phyloP scores from a whole-genome alignment of 176 grass and related monocot genomes.

The Carex pumila region DNA sequence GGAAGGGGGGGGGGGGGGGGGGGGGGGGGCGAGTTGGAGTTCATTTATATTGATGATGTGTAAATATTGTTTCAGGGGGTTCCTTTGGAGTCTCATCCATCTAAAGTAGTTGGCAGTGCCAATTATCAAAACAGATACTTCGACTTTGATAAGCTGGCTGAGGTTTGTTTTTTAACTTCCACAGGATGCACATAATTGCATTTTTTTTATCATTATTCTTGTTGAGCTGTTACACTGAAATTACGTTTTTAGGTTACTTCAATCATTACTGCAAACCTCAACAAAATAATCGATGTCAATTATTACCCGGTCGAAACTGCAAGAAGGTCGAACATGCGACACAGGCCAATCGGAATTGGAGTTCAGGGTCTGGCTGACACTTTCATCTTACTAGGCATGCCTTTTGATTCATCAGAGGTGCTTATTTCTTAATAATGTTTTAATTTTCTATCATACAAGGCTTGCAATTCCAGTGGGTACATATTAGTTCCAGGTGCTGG shows the following conservation, averaged over 20 bases:
- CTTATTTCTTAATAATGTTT: constrained; percentile 4
- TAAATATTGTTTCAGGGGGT: constrained; percentile 46
- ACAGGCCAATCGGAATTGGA: constrained; percentile 88
- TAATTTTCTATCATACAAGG: not conserved
- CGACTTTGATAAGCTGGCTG: constrained; percentile 90
- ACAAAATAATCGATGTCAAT: constrained; percentile 93
- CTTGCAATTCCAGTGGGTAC: not conserved
- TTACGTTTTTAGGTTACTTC: constrained; percentile 57
- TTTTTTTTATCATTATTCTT: not conserved
- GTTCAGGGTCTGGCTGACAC: constrained; percentile 94
- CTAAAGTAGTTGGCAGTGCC: constrained; percentile 78
- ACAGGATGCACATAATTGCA: not conserved
- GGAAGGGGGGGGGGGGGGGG: not conserved
- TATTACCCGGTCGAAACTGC: constrained; percentile 90
- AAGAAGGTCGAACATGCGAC: constrained; percentile 72
- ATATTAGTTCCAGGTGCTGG: not conserved
- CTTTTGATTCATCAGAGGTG: constrained; percentile 95
- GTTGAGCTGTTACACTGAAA: not conserved
- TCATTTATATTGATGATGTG: not conserved
- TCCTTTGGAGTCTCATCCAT: constrained; percentile 87
- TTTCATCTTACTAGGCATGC: constrained; percentile 96
- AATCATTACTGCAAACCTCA: constrained; percentile 66
- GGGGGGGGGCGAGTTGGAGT: not conserved
- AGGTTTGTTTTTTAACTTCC: constrained; percentile 45
- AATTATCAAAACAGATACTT: constrained; percentile 87